Conservation (phyloP, 176 grass and related monocot genomes). For the Oryza australiensis region DNA sequence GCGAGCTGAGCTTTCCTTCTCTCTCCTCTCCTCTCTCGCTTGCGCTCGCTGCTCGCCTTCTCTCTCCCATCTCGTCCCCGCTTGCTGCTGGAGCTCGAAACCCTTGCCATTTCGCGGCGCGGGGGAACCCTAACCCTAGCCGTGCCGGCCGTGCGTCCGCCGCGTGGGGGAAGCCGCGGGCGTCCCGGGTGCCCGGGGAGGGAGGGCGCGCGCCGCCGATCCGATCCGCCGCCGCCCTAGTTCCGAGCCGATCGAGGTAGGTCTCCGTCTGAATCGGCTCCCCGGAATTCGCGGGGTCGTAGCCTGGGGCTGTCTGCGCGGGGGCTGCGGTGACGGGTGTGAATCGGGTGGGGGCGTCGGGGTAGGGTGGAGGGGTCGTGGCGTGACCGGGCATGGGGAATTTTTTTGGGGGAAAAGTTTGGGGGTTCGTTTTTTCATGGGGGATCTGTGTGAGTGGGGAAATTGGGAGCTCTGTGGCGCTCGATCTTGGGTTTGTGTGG, state of each 20-base stretch:
- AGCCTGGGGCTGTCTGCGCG: not conserved
- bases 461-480: slow-evolving; percentile 40
- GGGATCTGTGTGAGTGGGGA: slow-evolving; percentile 45
- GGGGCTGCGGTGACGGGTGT: not conserved
- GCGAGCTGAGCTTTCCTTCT: slow-evolving; percentile 16
- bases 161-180: not conserved
- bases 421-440: not conserved
- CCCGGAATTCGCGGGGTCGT: slow-evolving; percentile 36
- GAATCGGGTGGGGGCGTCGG: slow-evolving; percentile 38
- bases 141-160: not conserved
- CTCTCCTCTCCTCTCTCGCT: slow-evolving; percentile 16
- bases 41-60: slow-evolving; percentile 1
- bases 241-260: slow-evolving; percentile 51
- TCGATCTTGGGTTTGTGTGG: slow-evolving; percentile 39
- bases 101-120: slow-evolving; percentile 41
- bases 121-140: slow-evolving; percentile 49
- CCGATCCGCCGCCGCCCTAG: slow-evolving; percentile 28
- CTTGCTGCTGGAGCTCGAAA: slow-evolving; percentile 46
- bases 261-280: slow-evolving; percentile 42
- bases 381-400: slow-evolving; percentile 29
- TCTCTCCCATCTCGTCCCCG: slow-evolving; percentile 26
- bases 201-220: slow-evolving; percentile 18
- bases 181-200: not conserved
- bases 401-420: slow-evolving; percentile 8
- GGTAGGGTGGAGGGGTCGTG: not conserved